Percentiles rank a stretch among this genome's conserved stretches.
Evolutionary conservation across 257 asterid species (phyloP).

Genomic region (Solanum clarkiae): DNA sequence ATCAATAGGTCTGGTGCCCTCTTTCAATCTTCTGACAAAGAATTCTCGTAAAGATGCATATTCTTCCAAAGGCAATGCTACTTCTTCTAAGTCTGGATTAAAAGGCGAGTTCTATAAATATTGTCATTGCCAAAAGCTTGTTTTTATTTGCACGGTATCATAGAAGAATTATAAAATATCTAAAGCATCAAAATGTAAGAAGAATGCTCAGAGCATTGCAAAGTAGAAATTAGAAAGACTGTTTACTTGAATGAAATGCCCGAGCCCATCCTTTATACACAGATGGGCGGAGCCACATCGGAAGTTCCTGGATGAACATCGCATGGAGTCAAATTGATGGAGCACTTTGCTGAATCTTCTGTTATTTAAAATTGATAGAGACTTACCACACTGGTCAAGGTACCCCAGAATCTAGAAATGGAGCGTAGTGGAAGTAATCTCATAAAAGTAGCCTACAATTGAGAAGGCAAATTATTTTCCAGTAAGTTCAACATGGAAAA

Average conservation of each 20-base stretch:
- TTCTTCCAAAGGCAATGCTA: conserved; percentile 73
- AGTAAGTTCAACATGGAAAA: not conserved
- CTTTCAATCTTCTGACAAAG: conserved; percentile 73
- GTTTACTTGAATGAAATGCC: conserved; percentile 89
- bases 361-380: not conserved
- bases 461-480: not conserved
- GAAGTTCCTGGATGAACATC: conserved; percentile 61
- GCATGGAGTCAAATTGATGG: not conserved
- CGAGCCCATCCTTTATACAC: conserved; percentile 89
- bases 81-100: conserved; percentile 71
- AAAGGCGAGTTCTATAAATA: not conserved
- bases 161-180: not conserved
- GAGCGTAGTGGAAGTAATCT: conserved; percentile 73
- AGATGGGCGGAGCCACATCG: conserved; percentile 76
- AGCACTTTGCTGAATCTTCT: not conserved
- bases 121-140: not conserved
- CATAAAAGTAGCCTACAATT: conserved; percentile 65
- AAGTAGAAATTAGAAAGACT: conserved; percentile 2
- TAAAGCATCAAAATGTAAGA: not conserved
- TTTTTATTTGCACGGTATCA: not conserved
- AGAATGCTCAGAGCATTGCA: not conserved
- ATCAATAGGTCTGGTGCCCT: conserved; percentile 72
- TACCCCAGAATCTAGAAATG: conserved; percentile 89
- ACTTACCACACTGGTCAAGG: conserved; percentile 63
- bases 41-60: conserved; percentile 66